Base-by-base conservation (phyloP, 345 rosid genomes). In the sweet orange (Citrus sinensis) region DNA sequence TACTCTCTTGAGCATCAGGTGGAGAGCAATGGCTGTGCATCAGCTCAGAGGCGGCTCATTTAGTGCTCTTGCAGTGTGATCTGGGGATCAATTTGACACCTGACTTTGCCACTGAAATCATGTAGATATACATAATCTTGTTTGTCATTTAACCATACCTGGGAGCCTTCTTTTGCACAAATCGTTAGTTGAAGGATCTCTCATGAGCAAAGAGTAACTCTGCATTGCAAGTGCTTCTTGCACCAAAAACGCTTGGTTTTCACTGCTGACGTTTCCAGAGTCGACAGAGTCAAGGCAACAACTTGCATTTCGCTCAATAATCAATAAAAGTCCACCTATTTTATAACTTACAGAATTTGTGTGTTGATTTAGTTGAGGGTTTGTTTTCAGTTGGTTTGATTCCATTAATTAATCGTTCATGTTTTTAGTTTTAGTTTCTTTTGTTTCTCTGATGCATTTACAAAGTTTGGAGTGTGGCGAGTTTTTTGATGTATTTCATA, bases 41-140 rank as follows among this genome's bases (percentile, higher is more conserved):
- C 42, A 56, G 58, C 46, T 58, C 14, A 54, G 74, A 69, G 67
- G 58, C 35, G 4, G 25, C 75, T 34, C 32, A 14, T 32, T 35
- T 55, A 32, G 54, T 51, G 59, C 55, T 58, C 54, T 24, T 37
- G 65, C 30, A 32, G 54, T 54, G 34, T 40, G 13, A 9, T 66
- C 35, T 32, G 14, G 37, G 24, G 55, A 66, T 35, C 63, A 19
- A 27, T 39, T 40, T 77, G 67, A 59, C 67, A 37, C 40, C 39
- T 58, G 34, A 67, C 54, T 25, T 55, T 67, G 22, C 59, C 29
- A 30, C 80, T 22, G 69, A 68, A 76, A 77, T 60, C 29, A 22
- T 77, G 74, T 77, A 59, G 74, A 77, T 27, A 60, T 30, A 60
- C 63, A 69, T 59, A 77, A 77, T 60, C 39, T 22, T 67, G 54